Evolutionary conservation across 495 filamentous ascomycete species (phyloP), one percentile per base, ranked within the genome.

Genomic region (Chaetomium tenue): DNA sequence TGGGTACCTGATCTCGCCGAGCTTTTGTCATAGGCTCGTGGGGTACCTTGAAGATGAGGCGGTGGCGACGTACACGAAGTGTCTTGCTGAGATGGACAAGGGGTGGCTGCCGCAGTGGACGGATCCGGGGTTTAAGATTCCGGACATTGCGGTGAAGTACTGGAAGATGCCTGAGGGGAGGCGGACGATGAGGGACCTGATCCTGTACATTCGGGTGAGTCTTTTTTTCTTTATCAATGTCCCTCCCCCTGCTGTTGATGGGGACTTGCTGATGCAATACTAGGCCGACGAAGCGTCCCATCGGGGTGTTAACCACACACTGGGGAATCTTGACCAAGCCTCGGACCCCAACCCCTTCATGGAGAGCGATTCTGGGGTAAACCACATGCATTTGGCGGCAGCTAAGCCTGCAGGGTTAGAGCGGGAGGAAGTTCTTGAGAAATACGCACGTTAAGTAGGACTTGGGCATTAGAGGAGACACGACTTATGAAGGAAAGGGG

Each of bases 11-110:
- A 74, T 97, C 47, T 93, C 90, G 0, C 93, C 94, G 1, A 86
- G 88, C 53, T 93, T 91, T 65, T 92, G 88, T 70, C 94, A 98
- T 74, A 88, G 94, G 56, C 97, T 98, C 72, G 93, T 97, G 55
- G 94, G 93, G 2, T 97, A 97, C 68, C 84, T 98, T 20, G 94
- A 98, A 74, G 93, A 98, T 75, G 94, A 98, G 71, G 94, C 94
- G 2, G 93, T 97, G 3, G 84, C 96, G 68, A 98, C 93, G 3
- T 98, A 98, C 79, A 91, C 91, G 0, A 86, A 91, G 18, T 89
- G 88, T 61, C 91, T 98, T 69, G 73, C 84, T 30, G 95, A 98
- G 67, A 81, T 98, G 15, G 95, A 98, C 50, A 82, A 82, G 9
- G 93, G 92, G 28, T 84, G 84, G 61, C 81, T 97, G 12, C 91